Evolutionary conservation across 164 flowering plant genomes (phyloP).

Genomic region (Litsea cubeba): DNA sequence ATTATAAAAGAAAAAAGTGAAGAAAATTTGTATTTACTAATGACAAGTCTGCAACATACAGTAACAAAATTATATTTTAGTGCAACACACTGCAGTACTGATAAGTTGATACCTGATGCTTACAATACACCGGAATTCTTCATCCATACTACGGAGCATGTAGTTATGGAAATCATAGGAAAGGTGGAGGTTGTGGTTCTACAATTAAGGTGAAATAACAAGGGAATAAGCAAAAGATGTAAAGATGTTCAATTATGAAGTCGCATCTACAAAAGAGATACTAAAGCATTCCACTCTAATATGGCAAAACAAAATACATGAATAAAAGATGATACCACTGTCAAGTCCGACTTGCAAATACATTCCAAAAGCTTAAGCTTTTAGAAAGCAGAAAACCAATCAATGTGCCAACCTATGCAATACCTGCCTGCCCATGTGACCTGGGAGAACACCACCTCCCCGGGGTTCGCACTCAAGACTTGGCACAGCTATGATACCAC

Average conservation of each 20-base stretch:
- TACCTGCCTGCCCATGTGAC: no score
- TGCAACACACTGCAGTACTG: not conserved
- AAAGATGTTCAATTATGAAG: not conserved
- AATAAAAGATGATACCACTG: no score
- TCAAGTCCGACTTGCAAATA: no score
- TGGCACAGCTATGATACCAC: no score
- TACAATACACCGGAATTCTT: slow-evolving; percentile 83
- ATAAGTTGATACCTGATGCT: slow-evolving; percentile 63
- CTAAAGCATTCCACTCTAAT: not conserved
- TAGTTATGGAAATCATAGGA: slow-evolving; percentile 82
- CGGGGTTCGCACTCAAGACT: no score
- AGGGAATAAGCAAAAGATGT: not conserved
- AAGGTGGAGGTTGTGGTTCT: slow-evolving; percentile 79
- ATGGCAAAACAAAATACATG: no score
- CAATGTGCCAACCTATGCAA: no score
- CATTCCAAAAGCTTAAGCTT: no score
- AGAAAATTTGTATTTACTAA: not conserved
- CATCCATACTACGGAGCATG: slow-evolving; percentile 95
- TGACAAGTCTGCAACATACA: not conserved
- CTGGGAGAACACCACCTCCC: no score
- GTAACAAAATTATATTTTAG: not conserved
- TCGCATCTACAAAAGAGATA: not conserved
- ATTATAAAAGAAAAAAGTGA: not conserved
- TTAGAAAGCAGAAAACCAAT: no score
- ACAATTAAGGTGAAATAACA: slow-evolving; percentile 14